These are phyloP conservation scores for Saccharum officinarum DNA, from an alignment of 176 grass and related monocot species.

Conservation along the genomic window DNA sequence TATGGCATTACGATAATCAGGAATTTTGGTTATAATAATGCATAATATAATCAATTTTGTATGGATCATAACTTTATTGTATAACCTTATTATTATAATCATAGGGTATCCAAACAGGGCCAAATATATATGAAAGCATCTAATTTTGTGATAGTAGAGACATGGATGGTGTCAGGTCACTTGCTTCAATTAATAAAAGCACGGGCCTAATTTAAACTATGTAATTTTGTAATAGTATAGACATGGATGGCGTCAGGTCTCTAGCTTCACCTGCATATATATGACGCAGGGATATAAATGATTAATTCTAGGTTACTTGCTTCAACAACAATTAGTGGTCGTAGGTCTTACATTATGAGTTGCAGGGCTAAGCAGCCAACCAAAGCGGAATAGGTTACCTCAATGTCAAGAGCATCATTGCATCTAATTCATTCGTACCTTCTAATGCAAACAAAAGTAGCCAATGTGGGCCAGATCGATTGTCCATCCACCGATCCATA, in stretches of 20 bases:
- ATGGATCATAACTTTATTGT: no score
- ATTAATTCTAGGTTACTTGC: not conserved
- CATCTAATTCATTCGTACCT: not conserved
- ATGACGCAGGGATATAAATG: not conserved
- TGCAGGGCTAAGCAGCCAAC: not conserved
- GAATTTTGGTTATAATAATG: no score
- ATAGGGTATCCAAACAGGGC: no score
- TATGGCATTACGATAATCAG: no score
- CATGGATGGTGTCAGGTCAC: not conserved
- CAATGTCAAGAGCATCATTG: not conserved
- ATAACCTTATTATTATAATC: no score
- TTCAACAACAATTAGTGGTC: not conserved
- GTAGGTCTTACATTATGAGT: conserved; percentile 26
- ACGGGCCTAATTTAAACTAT: no score
- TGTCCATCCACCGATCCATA: not conserved
- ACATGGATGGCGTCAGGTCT: no score
- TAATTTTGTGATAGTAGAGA: not conserved
- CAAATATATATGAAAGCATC: not conserved
- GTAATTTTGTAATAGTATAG: no score
- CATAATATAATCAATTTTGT: no score
- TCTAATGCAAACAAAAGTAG: conserved; percentile 10
- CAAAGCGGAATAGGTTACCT: conserved; percentile 15
- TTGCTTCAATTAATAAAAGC: no score
- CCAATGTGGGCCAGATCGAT: conserved; percentile 18
- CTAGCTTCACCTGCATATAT: not conserved